Base-by-base conservation (phyloP, 306 rosid species). In the Glycine latifolia region DNA sequence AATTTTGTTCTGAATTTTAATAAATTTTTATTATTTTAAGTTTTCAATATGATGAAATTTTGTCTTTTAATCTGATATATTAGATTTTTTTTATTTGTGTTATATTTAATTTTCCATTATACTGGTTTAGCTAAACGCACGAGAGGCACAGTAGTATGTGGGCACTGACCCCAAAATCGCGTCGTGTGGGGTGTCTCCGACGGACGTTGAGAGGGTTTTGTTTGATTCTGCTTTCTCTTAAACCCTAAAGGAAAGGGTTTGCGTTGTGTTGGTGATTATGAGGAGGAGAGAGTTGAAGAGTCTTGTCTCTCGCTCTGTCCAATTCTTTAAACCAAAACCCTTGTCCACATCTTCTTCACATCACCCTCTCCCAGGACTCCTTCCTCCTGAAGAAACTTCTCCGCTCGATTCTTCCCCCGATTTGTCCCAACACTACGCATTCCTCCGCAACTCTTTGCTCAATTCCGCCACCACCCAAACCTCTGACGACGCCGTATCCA, bases 341-440 rank as follows among this genome's bases (percentile, higher is more conserved):
- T 0, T 85, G 31, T 71, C 82, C 46, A 59, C 83, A 33, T 80
- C 85, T 20, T 81, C 74, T 1, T 26, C 31, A 2, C 37, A 46
- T 83, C 84, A 46, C 90, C 78, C 87, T 79, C 92, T 91, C 68
- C 73, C 78, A 39, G 93, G 95, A 3, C 72, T 92, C 56, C 72
- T 89, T 75, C 86, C 88, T 6, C 88, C 89, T 16, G 81, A 44
- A 6, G 88, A 86, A 12, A 9, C 82, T 26, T 26, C 31, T 26
- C 41, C 41, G 41, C 31, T 26, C 31, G 31, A 26, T n/a, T 47
- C 46, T 71, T 16, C 91, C 8, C 49, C 73, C 37, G 67, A 82
- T 79, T 79, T 89, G 3, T 81, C 91, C 0, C 79, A 88, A 17
- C 93, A 91, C 41, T 79, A 92, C 11, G 71, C 88, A 14, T 81